Percentiles rank a stretch among this genome's conserved stretches.
Conservation (phyloP, 495 filamentous ascomycete species). For the Viridothelium virens region DNA sequence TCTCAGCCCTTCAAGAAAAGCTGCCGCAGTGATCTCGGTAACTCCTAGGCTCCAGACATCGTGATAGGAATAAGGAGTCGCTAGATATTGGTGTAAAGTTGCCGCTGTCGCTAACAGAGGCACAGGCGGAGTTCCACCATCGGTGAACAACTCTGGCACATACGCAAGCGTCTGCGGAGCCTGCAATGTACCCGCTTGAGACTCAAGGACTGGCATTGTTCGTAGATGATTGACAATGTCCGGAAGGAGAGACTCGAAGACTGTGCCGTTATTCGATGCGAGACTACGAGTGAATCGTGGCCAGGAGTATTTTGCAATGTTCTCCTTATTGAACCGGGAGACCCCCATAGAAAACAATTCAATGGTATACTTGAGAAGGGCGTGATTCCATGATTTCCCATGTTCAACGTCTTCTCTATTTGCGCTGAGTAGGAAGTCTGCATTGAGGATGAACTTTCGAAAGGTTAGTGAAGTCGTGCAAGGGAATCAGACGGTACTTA, state of each 20-base stretch:
- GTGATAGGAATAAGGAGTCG: neutral
- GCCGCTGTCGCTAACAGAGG: neutral
- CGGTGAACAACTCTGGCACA: slow-evolving; percentile 11
- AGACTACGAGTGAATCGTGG: neutral
- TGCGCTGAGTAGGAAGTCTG: slow-evolving; percentile 17
- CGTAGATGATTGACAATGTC: neutral
- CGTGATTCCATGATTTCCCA: slow-evolving; percentile 11
- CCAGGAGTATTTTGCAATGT: slow-evolving; percentile 16
- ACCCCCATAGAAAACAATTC: slow-evolving; percentile 15
- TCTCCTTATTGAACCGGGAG: slow-evolving; percentile 9
- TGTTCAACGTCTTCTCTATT: slow-evolving; percentile 15
- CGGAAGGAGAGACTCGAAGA: slow-evolving; percentile 1
- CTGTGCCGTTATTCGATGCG: neutral
- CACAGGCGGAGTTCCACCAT: neutral
- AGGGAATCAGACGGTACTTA: slow-evolving; percentile 3
- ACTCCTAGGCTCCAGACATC: neutral
- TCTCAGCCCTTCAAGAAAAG: neutral
- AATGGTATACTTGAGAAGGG: neutral
- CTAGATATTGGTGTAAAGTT: neutral
- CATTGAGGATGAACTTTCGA: slow-evolving; percentile 19
- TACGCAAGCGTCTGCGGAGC: neutral
- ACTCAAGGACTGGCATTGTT: neutral
- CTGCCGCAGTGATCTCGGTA: neutral
- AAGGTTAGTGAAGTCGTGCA: neutral
- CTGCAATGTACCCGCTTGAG: neutral